Evolutionary conservation across 805 yeast genomes (phyloP).

Genomic region (Schwanniomyces vanrijiae): DNA sequence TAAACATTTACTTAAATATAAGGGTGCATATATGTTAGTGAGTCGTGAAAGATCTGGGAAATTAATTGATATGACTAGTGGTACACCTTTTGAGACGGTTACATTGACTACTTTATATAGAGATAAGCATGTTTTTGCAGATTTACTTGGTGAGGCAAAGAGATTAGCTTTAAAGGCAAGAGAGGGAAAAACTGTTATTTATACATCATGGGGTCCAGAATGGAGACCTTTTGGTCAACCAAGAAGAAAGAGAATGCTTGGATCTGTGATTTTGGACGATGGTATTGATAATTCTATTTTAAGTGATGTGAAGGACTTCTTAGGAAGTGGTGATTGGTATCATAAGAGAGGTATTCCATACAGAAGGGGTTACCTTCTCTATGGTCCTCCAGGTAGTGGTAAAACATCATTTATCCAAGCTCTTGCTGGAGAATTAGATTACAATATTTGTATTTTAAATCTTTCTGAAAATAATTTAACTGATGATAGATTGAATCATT

Average conservation of each 20-base stretch:
- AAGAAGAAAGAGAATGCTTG: constrained; percentile 77
- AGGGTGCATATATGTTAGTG: constrained; percentile 85
- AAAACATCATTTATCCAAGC: constrained; percentile 96
- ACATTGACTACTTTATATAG: constrained; percentile 85
- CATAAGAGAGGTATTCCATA: constrained; percentile 96
- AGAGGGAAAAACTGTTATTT: constrained; percentile 92
- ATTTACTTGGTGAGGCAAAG: constrained; percentile 81
- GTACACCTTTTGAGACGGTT: constrained; percentile 96
- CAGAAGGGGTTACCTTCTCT: constrained; percentile 87
- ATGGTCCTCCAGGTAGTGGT: constrained; percentile 98
- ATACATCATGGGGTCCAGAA: constrained; percentile 96
- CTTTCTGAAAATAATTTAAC: constrained; percentile 88
- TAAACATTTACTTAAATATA: constrained; percentile 79
- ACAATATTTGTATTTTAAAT: constrained; percentile 90
- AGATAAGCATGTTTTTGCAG: constrained; percentile 69
- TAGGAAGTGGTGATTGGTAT: constrained; percentile 85
- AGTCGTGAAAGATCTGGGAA: constrained; percentile 89
- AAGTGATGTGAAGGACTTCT: constrained; percentile 75
- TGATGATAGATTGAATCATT: constrained; percentile 89
- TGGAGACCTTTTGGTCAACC: constrained; percentile 99
- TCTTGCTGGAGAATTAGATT: constrained; percentile 92
- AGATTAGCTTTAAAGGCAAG: constrained; percentile 73
- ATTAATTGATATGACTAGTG: constrained; percentile 82
- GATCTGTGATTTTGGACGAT: constrained; percentile 80
- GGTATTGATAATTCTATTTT: constrained; percentile 68